These are phyloP conservation scores for Chytriomyces sp. DNA, from an alignment of 192 early-diverging fungal species.

Conservation along the genomic window DNA sequence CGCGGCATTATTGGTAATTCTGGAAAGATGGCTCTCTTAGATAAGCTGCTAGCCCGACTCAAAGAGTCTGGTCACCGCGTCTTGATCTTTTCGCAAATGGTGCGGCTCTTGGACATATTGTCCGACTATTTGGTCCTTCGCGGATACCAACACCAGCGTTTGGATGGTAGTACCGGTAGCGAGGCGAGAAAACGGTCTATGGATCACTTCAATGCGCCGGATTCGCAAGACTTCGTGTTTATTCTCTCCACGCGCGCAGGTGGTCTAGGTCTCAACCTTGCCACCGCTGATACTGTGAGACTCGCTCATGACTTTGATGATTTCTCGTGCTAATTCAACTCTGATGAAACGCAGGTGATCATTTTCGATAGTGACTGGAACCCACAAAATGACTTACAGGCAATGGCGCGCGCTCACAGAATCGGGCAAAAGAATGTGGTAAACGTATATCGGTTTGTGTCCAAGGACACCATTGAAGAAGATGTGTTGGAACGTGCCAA, in stretches of 20 bases:
- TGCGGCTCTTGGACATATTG: conserved; percentile 94
- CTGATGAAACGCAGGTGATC: conserved; percentile 57
- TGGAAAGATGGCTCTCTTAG: conserved; percentile 97
- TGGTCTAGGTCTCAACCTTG: conserved; percentile 94
- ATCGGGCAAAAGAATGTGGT: conserved; percentile 98
- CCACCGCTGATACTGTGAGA: conserved; percentile 92
- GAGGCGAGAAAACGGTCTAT: conserved; percentile 94
- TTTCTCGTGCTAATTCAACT: no score
- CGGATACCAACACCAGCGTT: conserved; percentile 85
- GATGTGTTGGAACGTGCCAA: conserved; percentile 98
- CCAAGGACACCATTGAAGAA: conserved; percentile 97
- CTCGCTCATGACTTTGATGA: not conserved
- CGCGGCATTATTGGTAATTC: conserved; percentile 84
- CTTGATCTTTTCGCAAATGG: conserved; percentile 98
- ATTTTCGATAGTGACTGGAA: conserved; percentile 88
- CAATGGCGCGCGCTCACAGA: conserved; percentile 97
- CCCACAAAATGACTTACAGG: conserved; percentile 95
- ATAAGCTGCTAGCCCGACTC: conserved; percentile 90
- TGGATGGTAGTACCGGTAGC: conserved; percentile 89
- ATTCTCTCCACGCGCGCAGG: conserved; percentile 96
- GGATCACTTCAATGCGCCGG: conserved; percentile 96
- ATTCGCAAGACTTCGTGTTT: conserved; percentile 93
- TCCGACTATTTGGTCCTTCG: conserved; percentile 89
- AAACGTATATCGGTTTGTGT: conserved; percentile 96
- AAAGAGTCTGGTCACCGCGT: conserved; percentile 93